phyloP scores from a whole-genome alignment of 2,329 filamentous ascomycete genomes.

The Arachnopeziza araneosa region DNA sequence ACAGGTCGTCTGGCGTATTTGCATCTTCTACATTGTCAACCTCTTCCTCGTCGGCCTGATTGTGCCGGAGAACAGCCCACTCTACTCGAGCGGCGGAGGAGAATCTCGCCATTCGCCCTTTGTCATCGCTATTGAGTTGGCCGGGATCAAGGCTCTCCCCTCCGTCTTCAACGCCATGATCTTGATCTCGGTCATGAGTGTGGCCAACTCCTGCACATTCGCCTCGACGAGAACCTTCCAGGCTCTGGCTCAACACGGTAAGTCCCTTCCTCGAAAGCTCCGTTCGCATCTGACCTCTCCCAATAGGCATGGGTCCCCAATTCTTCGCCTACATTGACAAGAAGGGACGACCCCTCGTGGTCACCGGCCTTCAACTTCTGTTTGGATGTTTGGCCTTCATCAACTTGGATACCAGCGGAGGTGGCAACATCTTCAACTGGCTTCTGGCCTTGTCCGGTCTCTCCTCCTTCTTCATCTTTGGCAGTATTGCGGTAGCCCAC shows the following conservation, averaged over 20 bases:
- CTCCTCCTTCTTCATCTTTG: slow-evolving; percentile 57
- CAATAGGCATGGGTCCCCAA: slow-evolving; percentile 34
- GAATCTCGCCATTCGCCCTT: slow-evolving; percentile 45
- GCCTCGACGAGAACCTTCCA: slow-evolving; percentile 54
- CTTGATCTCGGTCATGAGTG: slow-evolving; percentile 51
- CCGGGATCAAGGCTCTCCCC: slow-evolving; percentile 45
- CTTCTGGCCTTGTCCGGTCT: slow-evolving; percentile 56
- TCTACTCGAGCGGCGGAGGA: slow-evolving; percentile 51
- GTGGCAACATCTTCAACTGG: slow-evolving; percentile 51
- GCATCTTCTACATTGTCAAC: slow-evolving; percentile 47
- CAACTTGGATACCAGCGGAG: slow-evolving; percentile 29
- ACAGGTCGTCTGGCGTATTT: slow-evolving; percentile 50
- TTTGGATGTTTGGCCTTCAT: slow-evolving; percentile 57
- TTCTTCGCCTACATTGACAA: slow-evolving; percentile 53
- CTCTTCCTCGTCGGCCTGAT: slow-evolving; percentile 47
- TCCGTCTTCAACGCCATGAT: slow-evolving; percentile 56
- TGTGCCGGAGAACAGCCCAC: slow-evolving; percentile 32
- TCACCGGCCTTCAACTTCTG: slow-evolving; percentile 45
- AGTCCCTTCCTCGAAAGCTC: slow-evolving; percentile 43
- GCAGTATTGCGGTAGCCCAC: slow-evolving; percentile 56
- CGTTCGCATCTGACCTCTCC: neutral
- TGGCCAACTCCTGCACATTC: slow-evolving; percentile 54
- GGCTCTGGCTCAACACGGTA: slow-evolving; percentile 53
- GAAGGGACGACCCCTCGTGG: slow-evolving; percentile 49
- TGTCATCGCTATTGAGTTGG: slow-evolving; percentile 51